Percentiles rank a stretch among this genome's conserved stretches.
Conservation (phyloP, 208 protist genomes). For the Trypanosoma platydactyli region DNA sequence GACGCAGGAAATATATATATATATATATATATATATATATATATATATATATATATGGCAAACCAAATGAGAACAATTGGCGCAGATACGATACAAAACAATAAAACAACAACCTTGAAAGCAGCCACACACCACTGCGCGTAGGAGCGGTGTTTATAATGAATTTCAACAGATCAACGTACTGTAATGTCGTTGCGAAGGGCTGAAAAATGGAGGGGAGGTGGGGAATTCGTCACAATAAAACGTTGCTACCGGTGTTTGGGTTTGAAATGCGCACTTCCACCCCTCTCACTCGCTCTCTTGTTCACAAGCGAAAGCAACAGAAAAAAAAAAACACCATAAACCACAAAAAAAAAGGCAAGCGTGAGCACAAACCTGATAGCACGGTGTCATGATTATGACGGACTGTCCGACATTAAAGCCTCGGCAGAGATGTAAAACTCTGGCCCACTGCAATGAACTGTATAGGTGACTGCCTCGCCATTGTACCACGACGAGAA, state of each 20-base stretch:
- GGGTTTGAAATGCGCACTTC: background rate
- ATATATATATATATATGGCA: too few relatives aligned
- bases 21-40: too few relatives aligned
- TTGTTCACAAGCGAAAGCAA: background rate
- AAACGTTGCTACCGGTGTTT: background rate
- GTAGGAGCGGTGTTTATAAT: background rate
- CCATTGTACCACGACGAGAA: slow-evolving; percentile 23
- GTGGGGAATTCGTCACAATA: background rate
- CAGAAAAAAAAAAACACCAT: background rate
- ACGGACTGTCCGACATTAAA: slow-evolving; percentile 6
- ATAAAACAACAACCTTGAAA: background rate
- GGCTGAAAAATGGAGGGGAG: background rate
- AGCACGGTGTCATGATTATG: slow-evolving; percentile 1
- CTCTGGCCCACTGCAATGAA: slow-evolving; percentile 25
- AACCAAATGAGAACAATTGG: too few relatives aligned
- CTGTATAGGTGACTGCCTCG: slow-evolving; percentile 9
- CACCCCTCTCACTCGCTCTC: background rate
- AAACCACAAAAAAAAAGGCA: background rate
- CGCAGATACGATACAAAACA: too few relatives aligned
- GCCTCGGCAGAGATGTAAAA: slow-evolving; percentile 18
- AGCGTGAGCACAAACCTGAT: background rate
- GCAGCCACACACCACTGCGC: background rate
- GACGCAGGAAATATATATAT: too few relatives aligned
- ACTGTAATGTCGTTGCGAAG: background rate
- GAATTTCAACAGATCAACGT: too few relatives aligned